Evolutionary conservation across 805 yeast genomes (phyloP), one percentile per base, ranked within the genome.

Genomic region (Candida tibetensis): DNA sequence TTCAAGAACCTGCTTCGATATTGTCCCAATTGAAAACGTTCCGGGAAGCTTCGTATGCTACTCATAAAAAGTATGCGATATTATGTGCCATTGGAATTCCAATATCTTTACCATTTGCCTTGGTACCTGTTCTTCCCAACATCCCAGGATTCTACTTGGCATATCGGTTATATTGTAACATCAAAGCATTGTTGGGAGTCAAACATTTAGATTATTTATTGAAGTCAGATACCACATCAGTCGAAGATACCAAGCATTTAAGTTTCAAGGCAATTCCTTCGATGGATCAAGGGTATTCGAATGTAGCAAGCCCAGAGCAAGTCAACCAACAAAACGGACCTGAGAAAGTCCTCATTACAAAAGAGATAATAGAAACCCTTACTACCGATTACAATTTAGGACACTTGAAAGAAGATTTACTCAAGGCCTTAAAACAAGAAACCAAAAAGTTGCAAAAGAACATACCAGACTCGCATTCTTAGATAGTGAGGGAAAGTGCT

Each of bases 131-230:
- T n/a, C 58, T 89, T 3, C 98, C 98, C 15, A 90, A 90, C 51
- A 76, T 90, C 15, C 98, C 98, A 0, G 96, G 96, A 0, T 84
- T 91, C 53, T 91, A 88, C 52, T 61, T 90, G 30, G 71, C 84
- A 2, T 90, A 84, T 56, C 71, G 98, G 44, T 71, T 84, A 14
- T 90, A 88, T 64, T 87, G 96, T 56, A 87, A 91, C 57, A 72
- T 81, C 55, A 84, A 83, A 50, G 96, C 96, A 0, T 66, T 74
- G 44, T 57, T 76, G 29, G 96, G 96, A 0, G 84, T 86, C 4
- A 66, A 71, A 45, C 93, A 87, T 54, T 61, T 90, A 43, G 62
- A 71, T 23, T 74, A 72, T 36, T 64, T 90, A 38, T 53, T 80
- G n/a, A 68, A 71, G 18, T 19, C 37, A 4, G 43, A 43, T 14